phyloP scores from a whole-genome alignment of 352 stramenopile species.

The Phytophthora citrophthora region DNA sequence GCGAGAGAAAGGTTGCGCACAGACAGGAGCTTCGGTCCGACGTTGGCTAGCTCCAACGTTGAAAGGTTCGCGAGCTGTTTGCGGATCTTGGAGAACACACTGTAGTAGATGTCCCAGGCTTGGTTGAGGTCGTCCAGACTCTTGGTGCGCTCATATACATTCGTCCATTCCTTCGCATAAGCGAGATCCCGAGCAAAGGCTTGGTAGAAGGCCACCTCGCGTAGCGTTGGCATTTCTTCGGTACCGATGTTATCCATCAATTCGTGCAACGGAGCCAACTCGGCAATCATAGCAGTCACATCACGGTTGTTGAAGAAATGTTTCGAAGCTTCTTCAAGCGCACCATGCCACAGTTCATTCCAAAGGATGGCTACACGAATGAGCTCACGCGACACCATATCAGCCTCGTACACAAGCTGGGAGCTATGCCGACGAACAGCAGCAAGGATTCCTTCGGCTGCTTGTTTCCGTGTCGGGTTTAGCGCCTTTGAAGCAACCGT shows the following conservation, averaged over 20 bases:
- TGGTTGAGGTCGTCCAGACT: conserved; percentile 88
- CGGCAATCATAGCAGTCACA: conserved; percentile 96
- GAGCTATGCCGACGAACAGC: conserved; percentile 95
- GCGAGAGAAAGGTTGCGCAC: conserved; percentile 96
- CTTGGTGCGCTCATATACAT: conserved; percentile 80
- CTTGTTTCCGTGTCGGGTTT: conserved; percentile 88
- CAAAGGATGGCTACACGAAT: conserved; percentile 99
- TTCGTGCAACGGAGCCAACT: conserved; percentile 95
- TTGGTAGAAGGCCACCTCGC: conserved; percentile 86
- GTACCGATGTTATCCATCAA: conserved; percentile 81
- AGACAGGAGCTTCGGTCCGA: conserved; percentile 95
- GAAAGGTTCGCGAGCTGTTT: conserved; percentile 96
- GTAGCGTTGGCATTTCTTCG: conserved; percentile 76
- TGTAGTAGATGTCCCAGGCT: conserved; percentile 99
- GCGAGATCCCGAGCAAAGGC: conserved; percentile 94
- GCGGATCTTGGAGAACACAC: conserved; percentile 95
- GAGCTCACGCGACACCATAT: conserved; percentile 96
- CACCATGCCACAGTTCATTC: conserved; percentile 99
- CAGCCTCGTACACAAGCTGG: conserved; percentile 97
- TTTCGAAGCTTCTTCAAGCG: conserved; percentile 97
- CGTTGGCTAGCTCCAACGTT: conserved; percentile 97
- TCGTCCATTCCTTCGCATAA: conserved; percentile 84
- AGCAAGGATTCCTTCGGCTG: conserved; percentile 96
- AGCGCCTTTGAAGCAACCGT: conserved; percentile 97
- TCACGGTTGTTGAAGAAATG: conserved; percentile 98